These are phyloP conservation scores for Saturnispora galanensis DNA, from an alignment of 805 yeast species.

Conservation along the genomic window DNA sequence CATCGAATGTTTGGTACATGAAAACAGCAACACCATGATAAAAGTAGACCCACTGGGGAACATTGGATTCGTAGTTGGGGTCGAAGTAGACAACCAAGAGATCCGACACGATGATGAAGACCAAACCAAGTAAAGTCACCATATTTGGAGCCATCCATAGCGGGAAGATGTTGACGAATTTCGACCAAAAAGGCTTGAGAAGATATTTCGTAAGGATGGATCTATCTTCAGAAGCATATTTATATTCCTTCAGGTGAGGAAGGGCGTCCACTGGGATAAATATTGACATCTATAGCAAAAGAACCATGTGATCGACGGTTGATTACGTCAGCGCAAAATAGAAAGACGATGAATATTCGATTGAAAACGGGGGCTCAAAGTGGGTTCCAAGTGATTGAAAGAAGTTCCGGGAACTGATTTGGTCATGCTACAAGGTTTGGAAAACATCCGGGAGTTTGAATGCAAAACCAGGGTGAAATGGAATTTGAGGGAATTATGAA, in stretches of 20 bases:
- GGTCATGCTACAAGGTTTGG: too few relatives aligned
- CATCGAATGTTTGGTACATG: conserved; percentile 90
- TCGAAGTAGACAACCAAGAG: conserved; percentile 60
- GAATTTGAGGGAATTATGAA: too few relatives aligned
- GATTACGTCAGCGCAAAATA: not conserved
- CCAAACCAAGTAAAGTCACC: conserved; percentile 71
- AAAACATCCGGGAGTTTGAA: too few relatives aligned
- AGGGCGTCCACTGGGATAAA: conserved; percentile 11
- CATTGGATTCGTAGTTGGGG: conserved; percentile 48
- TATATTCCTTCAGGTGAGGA: conserved; percentile 13
- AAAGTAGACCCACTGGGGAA: conserved; percentile 71
- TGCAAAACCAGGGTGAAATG: too few relatives aligned
- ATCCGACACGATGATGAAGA: conserved; percentile 58
- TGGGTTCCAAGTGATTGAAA: too few relatives aligned
- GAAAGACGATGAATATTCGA: not conserved
- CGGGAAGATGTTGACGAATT: conserved; percentile 69
- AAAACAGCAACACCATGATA: conserved; percentile 76
- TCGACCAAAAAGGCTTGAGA: conserved; percentile 74
- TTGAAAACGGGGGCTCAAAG: not conserved
- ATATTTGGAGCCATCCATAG: conserved; percentile 87
- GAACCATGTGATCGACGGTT: not conserved
- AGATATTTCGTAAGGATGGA: conserved; percentile 67
- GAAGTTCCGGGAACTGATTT: too few relatives aligned
- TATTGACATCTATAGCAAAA: conserved; percentile 7
- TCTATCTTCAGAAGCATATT: conserved; percentile 69